A percentile compares a stretch with the other conserved stretches of the same genome.
Conservation (phyloP, 1,139 yeast species). For the Suhomyces yuchorum region DNA sequence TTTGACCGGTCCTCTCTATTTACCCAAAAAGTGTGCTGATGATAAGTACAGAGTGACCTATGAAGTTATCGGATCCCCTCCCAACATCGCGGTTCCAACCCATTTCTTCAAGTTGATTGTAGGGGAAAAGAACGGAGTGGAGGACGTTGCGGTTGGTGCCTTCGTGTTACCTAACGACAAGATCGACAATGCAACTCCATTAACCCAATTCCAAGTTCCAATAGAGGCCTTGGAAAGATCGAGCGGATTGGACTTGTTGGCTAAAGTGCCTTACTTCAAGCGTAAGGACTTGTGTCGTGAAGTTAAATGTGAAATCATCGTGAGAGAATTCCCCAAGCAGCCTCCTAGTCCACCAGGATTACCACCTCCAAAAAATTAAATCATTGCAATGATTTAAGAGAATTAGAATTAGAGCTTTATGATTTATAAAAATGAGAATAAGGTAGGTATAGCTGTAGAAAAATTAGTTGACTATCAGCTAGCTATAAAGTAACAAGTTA, state of each 20-base stretch:
- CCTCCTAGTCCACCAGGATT: conserved; percentile 31
- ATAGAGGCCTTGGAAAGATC: conserved; percentile 85
- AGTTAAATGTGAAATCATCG: conserved; percentile 74
- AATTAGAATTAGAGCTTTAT: neutral
- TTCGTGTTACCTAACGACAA: conserved; percentile 87
- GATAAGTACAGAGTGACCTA: conserved; percentile 82
- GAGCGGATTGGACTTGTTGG: conserved; percentile 80
- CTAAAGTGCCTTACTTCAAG: conserved; percentile 61
- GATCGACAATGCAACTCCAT: conserved; percentile 69
- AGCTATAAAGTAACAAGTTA: no score
- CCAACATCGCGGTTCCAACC: conserved; percentile 95
- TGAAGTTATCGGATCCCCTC: conserved; percentile 97
- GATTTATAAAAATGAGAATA: no score
- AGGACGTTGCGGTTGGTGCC: conserved; percentile 77
- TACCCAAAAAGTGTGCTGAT: conserved; percentile 74
- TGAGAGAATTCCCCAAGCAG: conserved; percentile 74
- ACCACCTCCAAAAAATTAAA: conserved; percentile 18
- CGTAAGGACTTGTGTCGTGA: conserved; percentile 77
- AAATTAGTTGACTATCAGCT: no score
- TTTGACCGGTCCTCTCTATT: conserved; percentile 90
- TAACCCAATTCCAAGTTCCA: conserved; percentile 82
- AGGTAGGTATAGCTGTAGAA: no score
- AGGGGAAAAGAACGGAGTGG: conserved; percentile 63
- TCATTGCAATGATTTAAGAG: no score
- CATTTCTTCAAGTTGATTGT: conserved; percentile 91